Evolutionary conservation across 1,139 yeast species (phyloP), one percentile per base, ranked within the genome.

Genomic region (Insectozyma bohioensis): DNA sequence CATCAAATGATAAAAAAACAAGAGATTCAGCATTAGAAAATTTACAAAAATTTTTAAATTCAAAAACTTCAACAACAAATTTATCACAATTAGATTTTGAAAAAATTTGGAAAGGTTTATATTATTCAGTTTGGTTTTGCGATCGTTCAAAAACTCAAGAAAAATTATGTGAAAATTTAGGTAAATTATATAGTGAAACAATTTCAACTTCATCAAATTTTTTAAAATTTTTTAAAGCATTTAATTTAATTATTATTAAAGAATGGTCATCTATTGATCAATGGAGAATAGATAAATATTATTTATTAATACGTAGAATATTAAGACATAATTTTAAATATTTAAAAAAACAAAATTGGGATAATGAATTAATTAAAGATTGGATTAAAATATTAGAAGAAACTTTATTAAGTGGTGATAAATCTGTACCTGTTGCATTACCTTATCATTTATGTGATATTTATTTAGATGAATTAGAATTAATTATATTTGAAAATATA

Each of bases 91-190:
- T 65, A 27, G 95, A 90, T 41, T 69, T 80, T 47, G 84, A 84
- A 47, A 88, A 90, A 56, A 66, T 92, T 39, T 92, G 97, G 97
- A 87, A 85, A 59, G 98, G 97, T 7, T 69, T 92, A 31, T 92
- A 83, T 59, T 92, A 72, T 56, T 80, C 87, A 18, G 86, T 92
- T 95, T 92, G 98, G 98, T 87, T 84, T 60, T 78, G 95, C 53
- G 98, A 92, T 59, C 77, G 94, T 49, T 95, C 96, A 19, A 72
- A 82, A 46, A 94, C 95, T 18, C 98, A 92, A 60, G 95, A 88
- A 56, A 66, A 81, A 39, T 67, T 92, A 28, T 95, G 96, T 3
- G 77, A 72, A 34, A 78, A 77, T 31, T 65, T 92, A 42, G 95
- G 94, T 0, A 69, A 62, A 31, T 63, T 92, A 30, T 74, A 72